phyloP scores from a whole-genome alignment of 2,329 filamentous ascomycete genomes.

The Fusarium nisikadoi region DNA sequence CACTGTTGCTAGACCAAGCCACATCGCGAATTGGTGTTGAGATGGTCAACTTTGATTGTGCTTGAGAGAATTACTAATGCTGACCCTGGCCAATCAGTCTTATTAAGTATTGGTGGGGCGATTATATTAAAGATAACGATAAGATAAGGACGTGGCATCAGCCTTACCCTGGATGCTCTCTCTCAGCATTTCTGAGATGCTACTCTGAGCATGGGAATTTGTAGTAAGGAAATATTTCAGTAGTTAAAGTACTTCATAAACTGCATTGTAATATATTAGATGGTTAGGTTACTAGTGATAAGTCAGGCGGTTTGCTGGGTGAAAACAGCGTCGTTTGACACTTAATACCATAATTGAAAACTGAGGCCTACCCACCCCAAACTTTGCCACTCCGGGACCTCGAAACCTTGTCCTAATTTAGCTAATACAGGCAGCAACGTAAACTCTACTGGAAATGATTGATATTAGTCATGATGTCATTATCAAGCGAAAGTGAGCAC shows the following conservation, averaged over 20 bases:
- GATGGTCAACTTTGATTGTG: not conserved
- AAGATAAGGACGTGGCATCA: rapidly evolving
- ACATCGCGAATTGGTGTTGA: not conserved
- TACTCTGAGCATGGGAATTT: too few relatives aligned
- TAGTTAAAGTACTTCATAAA: rapidly evolving
- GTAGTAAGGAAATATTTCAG: rapidly evolving
- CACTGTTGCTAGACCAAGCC: not conserved
- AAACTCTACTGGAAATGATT: not conserved
- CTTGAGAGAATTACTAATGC: not conserved
- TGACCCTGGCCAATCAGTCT: not conserved
- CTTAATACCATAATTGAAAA: rapidly evolving
- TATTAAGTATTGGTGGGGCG: not conserved
- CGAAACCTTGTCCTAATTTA: too few relatives aligned
- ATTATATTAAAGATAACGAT: not conserved
- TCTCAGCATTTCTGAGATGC: not conserved
- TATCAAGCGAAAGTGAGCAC: not conserved
- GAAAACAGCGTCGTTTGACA: too few relatives aligned
- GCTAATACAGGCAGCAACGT: rapidly evolving
- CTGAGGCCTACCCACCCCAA: too few relatives aligned
- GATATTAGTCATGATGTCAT: not conserved
- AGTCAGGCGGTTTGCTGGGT: rapidly evolving
- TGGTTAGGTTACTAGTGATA: not conserved
- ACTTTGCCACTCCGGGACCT: too few relatives aligned
- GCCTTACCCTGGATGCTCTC: not conserved
- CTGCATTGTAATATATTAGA: too few relatives aligned